These are phyloP conservation scores for Candida anutae DNA, from an alignment of 1,139 yeast genomes.

Conservation along the genomic window DNA sequence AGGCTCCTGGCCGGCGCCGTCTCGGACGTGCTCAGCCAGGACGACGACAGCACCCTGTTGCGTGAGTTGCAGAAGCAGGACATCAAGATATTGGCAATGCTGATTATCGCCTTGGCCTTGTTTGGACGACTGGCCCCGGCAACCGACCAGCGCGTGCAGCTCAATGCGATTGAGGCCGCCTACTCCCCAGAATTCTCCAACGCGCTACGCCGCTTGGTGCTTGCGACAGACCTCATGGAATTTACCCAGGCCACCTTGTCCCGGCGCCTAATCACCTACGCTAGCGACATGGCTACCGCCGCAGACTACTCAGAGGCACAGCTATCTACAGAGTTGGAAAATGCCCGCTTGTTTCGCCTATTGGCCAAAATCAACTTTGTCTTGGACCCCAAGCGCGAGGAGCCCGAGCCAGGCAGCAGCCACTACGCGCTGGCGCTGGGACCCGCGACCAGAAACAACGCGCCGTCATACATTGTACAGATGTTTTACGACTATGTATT, in stretches of 20 bases:
- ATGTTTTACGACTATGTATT: conserved; percentile 81
- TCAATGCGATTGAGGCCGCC: conserved; percentile 6
- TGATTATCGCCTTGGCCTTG: conserved; percentile 50
- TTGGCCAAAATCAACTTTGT: conserved; percentile 75
- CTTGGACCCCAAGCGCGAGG: no score
- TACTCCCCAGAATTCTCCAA: conserved; percentile 18
- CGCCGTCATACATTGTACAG: conserved; percentile 49
- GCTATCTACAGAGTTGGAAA: conserved; percentile 71
- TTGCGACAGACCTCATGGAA: conserved; percentile 1
- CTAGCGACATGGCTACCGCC: conserved; percentile 50
- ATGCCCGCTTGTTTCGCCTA: conserved; percentile 77
- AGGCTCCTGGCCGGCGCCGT: conserved; percentile 69
- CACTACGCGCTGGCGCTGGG: no score
- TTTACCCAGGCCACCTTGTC: conserved; percentile 21
- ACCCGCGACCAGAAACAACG: conserved; percentile 50
- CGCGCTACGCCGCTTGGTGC: conserved; percentile 4
- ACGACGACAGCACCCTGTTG: conserved; percentile 18
- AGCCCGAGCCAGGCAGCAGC: no score
- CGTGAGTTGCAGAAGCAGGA: conserved; percentile 43
- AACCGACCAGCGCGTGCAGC: conserved; percentile 4
- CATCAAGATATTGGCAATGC: conserved; percentile 45
- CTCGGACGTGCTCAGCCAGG: conserved; percentile 51
- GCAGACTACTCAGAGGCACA: conserved; percentile 63
- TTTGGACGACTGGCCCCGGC: conserved; percentile 20
- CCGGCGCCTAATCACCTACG: conserved; percentile 30